A percentile compares a stretch with the other conserved stretches of the same genome.
Evolutionary conservation across 768 basidiomycete species (phyloP).

Genomic region (Pilatotrama ljubarskyi): DNA sequence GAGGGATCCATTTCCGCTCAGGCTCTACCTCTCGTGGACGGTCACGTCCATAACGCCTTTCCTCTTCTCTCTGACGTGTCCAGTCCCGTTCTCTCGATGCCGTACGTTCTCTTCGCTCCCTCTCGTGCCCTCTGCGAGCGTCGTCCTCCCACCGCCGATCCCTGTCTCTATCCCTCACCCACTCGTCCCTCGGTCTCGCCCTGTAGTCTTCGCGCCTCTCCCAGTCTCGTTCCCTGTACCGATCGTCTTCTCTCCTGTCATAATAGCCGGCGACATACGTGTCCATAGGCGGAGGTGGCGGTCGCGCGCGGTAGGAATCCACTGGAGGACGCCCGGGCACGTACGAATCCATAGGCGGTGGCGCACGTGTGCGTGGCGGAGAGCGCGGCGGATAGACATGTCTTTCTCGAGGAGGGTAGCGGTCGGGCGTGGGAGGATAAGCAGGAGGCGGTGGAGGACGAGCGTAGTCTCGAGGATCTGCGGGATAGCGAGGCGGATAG

Average conservation of each 20-base stretch:
- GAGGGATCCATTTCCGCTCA: slow-evolving; percentile 24
- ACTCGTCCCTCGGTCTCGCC: slow-evolving; percentile 10
- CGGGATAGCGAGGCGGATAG: slow-evolving; percentile 24
- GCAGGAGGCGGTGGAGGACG: slow-evolving; percentile 21
- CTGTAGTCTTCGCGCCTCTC: slow-evolving; percentile 25
- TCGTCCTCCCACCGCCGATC: slow-evolving; percentile 11
- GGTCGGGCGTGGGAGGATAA: slow-evolving; percentile 13
- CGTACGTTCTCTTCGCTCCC: slow-evolving; percentile 1
- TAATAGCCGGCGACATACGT: slow-evolving; percentile 23
- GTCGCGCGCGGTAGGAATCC: slow-evolving; percentile 15
- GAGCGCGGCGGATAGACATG: slow-evolving; percentile 24
- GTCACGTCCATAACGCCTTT: slow-evolving; percentile 17
- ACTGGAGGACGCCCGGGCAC: slow-evolving; percentile 17
- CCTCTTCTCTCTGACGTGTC: slow-evolving; percentile 11
- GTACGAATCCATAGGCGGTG: slow-evolving; percentile 24
- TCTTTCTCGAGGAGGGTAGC: slow-evolving; percentile 19
- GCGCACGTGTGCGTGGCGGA: slow-evolving; percentile 23
- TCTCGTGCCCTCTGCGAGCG: neutral
- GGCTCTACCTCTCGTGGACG: slow-evolving; percentile 11
- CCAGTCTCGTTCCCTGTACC: slow-evolving; percentile 22
- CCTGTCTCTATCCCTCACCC: slow-evolving; percentile 10
- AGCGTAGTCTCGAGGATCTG: slow-evolving; percentile 27
- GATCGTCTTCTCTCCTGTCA: slow-evolving; percentile 25
- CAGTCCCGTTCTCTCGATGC: slow-evolving; percentile 6
- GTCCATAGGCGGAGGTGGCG: slow-evolving; percentile 11